These are phyloP conservation scores for Penicillium sp. DNA, from an alignment of 2,329 filamentous ascomycete species.

Conservation along the genomic window DNA sequence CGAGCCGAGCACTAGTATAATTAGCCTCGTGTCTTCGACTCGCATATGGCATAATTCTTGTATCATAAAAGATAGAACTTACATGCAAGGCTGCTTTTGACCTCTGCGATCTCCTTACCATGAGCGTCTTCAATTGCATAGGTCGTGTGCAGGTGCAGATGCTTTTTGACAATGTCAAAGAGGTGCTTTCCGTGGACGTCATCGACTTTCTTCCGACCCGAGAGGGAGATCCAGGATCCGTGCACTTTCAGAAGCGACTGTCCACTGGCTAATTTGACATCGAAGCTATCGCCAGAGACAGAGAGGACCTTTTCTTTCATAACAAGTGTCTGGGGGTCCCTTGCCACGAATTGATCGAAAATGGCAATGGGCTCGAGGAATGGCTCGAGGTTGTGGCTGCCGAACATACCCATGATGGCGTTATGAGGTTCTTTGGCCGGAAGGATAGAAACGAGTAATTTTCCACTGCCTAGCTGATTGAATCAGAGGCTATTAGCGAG, in stretches of 20 bases:
- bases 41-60: too few relatives aligned
- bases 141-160: slow-evolving; percentile 25
- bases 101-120: slow-evolving; percentile 54
- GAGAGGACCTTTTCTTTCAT: slow-evolving; percentile 65
- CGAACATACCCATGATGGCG: slow-evolving; percentile 15
- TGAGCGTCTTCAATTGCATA: slow-evolving; percentile 44
- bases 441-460: background rate
- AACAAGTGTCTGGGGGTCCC: slow-evolving; percentile 49
- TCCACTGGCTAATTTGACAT: slow-evolving; percentile 59
- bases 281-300: slow-evolving; percentile 65
- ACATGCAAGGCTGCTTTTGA: slow-evolving; percentile 59
- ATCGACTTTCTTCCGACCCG: slow-evolving; percentile 27
- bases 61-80: slow-evolving; percentile 30
- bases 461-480: background rate
- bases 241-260: slow-evolving; percentile 58
- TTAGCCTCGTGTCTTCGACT: background rate
- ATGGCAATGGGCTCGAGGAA: slow-evolving; percentile 22
- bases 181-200: slow-evolving; percentile 23
- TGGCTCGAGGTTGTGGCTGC: slow-evolving; percentile 18
- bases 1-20: slow-evolving; percentile 25
- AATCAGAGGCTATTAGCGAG: background rate
- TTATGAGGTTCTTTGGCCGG: background rate
- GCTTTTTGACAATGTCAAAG: slow-evolving; percentile 28
- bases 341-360: slow-evolving; percentile 22
- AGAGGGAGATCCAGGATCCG: slow-evolving; percentile 51